Conservation (phyloP, 129 eudicot genomes). For the Centaurea solstitialis region DNA sequence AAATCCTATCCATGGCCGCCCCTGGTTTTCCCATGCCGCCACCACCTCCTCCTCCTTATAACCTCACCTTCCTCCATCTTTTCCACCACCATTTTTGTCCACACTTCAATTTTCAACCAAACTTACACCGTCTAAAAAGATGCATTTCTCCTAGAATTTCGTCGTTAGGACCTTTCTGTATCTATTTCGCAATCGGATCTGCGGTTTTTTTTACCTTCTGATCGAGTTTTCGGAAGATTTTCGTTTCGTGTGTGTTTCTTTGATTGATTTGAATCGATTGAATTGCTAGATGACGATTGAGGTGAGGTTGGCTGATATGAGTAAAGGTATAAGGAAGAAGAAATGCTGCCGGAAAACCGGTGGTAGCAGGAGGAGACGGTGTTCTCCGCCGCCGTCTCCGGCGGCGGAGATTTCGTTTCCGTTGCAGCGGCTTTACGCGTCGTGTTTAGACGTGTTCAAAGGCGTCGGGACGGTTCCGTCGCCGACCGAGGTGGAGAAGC, state of each 20-base stretch:
- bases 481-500: constrained; percentile 44
- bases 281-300: constrained; percentile 39
- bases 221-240: not conserved
- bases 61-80: not conserved
- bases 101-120: not conserved
- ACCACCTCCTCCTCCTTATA: constrained; percentile 24
- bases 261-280: not conserved
- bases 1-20: constrained; percentile 36
- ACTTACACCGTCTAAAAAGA: not conserved
- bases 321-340: constrained; percentile 54
- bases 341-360: constrained; percentile 26
- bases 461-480: constrained; percentile 70
- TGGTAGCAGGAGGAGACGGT: constrained; percentile 17
- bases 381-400: constrained; percentile 12
- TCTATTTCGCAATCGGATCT: constrained; percentile 2
- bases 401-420: constrained; percentile 20
- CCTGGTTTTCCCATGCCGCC: constrained; percentile 36
- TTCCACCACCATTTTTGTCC: constrained; percentile 19
- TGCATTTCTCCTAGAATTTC: not conserved
- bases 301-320: constrained; percentile 30
- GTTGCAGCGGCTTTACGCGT: constrained; percentile 54
- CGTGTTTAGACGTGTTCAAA: constrained; percentile 53
- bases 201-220: constrained; percentile 3
- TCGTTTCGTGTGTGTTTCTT: not conserved
- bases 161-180: not conserved